Evolutionary conservation across 345 rosid species (phyloP), one percentile per base, ranked within the genome.

Genomic region (Anacardium occidentale): DNA sequence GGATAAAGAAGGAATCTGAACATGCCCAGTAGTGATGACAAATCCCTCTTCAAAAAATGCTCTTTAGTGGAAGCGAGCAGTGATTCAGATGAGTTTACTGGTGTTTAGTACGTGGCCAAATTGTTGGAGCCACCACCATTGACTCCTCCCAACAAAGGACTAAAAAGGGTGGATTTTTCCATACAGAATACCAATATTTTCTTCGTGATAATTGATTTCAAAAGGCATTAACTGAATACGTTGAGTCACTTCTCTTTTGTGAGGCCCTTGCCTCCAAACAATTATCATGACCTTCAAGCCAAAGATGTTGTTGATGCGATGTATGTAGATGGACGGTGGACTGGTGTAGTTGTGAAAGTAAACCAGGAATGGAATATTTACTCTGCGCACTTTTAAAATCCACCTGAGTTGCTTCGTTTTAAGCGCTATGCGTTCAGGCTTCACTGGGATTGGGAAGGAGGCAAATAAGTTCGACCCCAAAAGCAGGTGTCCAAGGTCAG

Each of bases 321-420:
- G 29, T 47, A 63, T 44, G 58, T 26, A 13, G 80, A 69, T 60
- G 80, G 80, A 15, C 76, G 83, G 80, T 73, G 77, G 75, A n/a
- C 29, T 51, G 80, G 80, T 0, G 67, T 34, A 7, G 74, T 80
- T n/a, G 21, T 53, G n/a, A 1, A 65, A 48, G 72, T 69, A 17
- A 15, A 20, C 6, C 70, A 69, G 15, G 55, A 29, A 12, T 29
- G 44, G 37, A 37, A 32, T 10, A 52, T n/a, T n/a, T 61, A 60
- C 50, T 21, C 21, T 17, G 74, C 69, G 63, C 20, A 29, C 13
- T 76, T 80, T 65, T 61, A 64, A 22, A 15, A 70, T 37, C 76
- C 78, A 4, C 50, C 70, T 74, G 78, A 75, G 4, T 21, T 72
- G 61, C 8, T 74, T 8, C 32, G 50, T 20, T 66, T 74, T 32